These are phyloP conservation scores for Pyrenochaeta sp. DNA, from an alignment of 2,329 filamentous ascomycete species.

Conservation along the genomic window DNA sequence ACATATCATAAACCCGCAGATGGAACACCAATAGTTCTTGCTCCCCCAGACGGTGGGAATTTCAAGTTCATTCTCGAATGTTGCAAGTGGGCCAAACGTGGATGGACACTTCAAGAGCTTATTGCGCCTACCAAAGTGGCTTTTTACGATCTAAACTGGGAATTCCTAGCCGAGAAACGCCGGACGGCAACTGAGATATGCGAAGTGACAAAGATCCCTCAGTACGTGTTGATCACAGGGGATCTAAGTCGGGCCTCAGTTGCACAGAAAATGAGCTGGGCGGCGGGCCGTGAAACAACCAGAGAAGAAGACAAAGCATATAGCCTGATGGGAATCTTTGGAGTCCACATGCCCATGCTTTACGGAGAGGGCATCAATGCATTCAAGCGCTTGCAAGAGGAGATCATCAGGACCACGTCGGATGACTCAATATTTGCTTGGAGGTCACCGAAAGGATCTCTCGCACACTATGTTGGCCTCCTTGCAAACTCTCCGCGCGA, in stretches of 20 bases:
- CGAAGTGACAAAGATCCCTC: slow-evolving; percentile 1
- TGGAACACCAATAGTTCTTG: slow-evolving; percentile 1
- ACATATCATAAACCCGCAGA: slow-evolving; percentile 5
- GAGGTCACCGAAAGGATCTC: neutral
- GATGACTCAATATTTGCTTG: slow-evolving; percentile 11
- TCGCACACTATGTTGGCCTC: slow-evolving; percentile 1
- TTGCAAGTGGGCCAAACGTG: neutral
- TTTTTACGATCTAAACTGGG: slow-evolving; percentile 15
- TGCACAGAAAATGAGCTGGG: slow-evolving; percentile 27
- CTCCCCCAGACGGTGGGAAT: slow-evolving; percentile 12
- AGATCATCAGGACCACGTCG: slow-evolving; percentile 3
- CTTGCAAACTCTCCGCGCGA: slow-evolving; percentile 5
- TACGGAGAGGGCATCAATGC: slow-evolving; percentile 15
- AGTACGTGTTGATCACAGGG: slow-evolving; percentile 3
- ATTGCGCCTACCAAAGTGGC: neutral
- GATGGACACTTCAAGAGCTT: neutral
- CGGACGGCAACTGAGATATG: neutral
- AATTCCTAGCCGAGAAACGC: slow-evolving; percentile 4
- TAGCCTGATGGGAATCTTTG: slow-evolving; percentile 26
- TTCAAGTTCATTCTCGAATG: slow-evolving; percentile 54
- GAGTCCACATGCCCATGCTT: slow-evolving; percentile 18
- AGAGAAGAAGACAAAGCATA: slow-evolving; percentile 24
- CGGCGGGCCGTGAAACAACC: slow-evolving; percentile 20
- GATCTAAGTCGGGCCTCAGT: slow-evolving; percentile 8
- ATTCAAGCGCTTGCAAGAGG: slow-evolving; percentile 6